Evolutionary conservation across 108 stramenopile genomes (phyloP), one percentile per base, ranked within the genome.

Genomic region (Craspedostauros australis): DNA sequence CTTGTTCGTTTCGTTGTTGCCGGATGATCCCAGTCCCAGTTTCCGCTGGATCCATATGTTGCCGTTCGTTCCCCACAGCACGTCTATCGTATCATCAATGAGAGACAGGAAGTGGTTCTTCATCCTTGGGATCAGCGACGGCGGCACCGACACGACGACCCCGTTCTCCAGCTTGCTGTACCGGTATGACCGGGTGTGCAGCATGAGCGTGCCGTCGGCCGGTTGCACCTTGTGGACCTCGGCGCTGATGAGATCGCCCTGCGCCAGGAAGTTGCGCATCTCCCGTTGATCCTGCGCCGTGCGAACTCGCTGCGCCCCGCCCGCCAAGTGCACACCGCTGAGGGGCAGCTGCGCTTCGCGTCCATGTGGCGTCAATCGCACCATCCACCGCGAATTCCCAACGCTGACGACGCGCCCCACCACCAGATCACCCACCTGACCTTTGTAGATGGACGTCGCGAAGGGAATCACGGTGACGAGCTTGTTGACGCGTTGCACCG

Each of bases 141-240:
- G 82, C 44, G 89, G 91, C 21, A 96, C 91, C 2, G 57, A 62
- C 4, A 83, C 68, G 34, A 94, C 63, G 31, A 72, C 71, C 32
- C 97, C 97, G 72, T 96, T 96, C 44, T 91, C 80, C 32, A 98
- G 77, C 64, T 95, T 96, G 8, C 96, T 95, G 48, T 95, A 99
- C 26, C 90, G 72, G 43, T 85, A 65, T 39, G 77, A 82, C 34
- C 95, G 75, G 5, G 96, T 94, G 79, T 99, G 98, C 39, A 99
- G 69, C 23, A 75, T 67, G 26, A 96, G 58, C 5, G 79, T 73
- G 0, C 95, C 95, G 64, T 97, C 95, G 18, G 46, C 44, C 7
- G 52, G 52, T 34, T 89, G 79, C 5, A 89, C 84, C 23, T 83
- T 86, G 60, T 88, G 89, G 2, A 94, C 89, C 65, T 94, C 82